Conservation (phyloP, 208 protist species). For the Leishmania amazonensis region DNA sequence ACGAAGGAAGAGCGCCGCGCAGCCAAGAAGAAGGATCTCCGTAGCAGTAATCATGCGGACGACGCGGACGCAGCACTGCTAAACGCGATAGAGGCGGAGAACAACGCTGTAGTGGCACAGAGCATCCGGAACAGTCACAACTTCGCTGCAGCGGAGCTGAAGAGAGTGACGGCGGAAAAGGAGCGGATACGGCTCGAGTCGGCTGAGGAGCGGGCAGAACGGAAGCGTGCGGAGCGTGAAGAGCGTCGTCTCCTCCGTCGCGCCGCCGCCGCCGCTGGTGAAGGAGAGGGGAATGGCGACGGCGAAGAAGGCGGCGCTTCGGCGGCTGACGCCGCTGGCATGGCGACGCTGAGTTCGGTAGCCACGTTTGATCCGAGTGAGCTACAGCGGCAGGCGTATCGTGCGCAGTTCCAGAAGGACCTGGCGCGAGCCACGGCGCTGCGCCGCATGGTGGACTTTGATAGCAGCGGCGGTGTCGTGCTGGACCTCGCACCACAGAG, state of each 20-base stretch:
- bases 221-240: slow-evolving; percentile 51
- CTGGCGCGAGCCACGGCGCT: slow-evolving; percentile 68
- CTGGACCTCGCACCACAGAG: slow-evolving; percentile 77
- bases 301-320: background rate
- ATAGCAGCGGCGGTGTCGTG: slow-evolving; percentile 64
- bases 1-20: slow-evolving; percentile 20
- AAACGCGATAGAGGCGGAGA: slow-evolving; percentile 54
- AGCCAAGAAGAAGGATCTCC: slow-evolving; percentile 44
- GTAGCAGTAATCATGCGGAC: background rate
- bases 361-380: slow-evolving; percentile 31
- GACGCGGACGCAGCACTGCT: slow-evolving; percentile 35
- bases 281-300: background rate
- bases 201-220: slow-evolving; percentile 37
- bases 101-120: slow-evolving; percentile 32
- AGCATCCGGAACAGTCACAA: slow-evolving; percentile 11
- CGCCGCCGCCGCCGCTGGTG: slow-evolving; percentile 6
- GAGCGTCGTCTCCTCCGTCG: slow-evolving; percentile 34
- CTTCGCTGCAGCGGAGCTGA: slow-evolving; percentile 2
- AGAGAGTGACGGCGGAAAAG: slow-evolving; percentile 6
- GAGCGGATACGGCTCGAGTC: slow-evolving; percentile 27
- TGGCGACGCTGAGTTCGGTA: background rate
- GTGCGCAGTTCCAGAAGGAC: slow-evolving; percentile 76
- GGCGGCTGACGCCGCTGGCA: background rate
- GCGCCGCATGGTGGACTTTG: slow-evolving; percentile 83
- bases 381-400: slow-evolving; percentile 80